Base-by-base conservation (phyloP, 257 asterid genomes). In the Avicennia marina region DNA sequence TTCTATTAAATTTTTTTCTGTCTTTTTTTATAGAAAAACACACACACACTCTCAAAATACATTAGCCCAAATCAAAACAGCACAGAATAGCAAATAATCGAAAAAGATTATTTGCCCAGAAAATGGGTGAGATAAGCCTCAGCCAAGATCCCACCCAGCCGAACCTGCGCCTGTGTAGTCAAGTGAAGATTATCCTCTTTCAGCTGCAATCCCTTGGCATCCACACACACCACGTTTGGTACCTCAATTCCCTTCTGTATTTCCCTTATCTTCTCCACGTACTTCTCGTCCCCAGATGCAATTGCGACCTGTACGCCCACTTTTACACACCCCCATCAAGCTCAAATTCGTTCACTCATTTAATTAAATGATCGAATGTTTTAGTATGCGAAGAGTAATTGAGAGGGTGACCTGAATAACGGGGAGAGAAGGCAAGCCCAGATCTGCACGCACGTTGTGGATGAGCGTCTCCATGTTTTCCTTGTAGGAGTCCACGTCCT, bases 331-430 rank as follows among this genome's bases (percentile, higher is more conserved):
- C 33, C 3, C 33, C 3, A 2, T 2, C 3, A 29, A 29, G 7
- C 7, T 29, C 9, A 36, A 36, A 36, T 4, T 7, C 13, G 10
- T 11, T 7, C 10, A 4, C 3, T 4, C 3, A 36, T 7, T 36
- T 36, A 11, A 36, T 5, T 13, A n/a, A n/a, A 7, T 24, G 24
- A 13, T 1, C 9, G 41, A 16, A n/a, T 5, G 11, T 51, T 29
- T 15, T 34, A 89, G n/a, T n/a, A n/a, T n/a, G n/a, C n/a, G n/a
- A n/a, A n/a, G n/a, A n/a, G n/a, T n/a, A n/a, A n/a, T n/a, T n/a
- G n/a, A n/a, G n/a, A n/a, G n/a, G n/a, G n/a, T n/a, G n/a, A n/a
- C 95, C 93, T 86, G 97, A 72, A 77, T 71, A 39, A 87, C 11
- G 11, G 91, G 95, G 10, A 87, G 78, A 51, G 64, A 29, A 20